Evolutionary conservation across 2,329 filamentous ascomycete genomes (phyloP), one percentile per base, ranked within the genome.

Genomic region (Verticillium dahliae): DNA sequence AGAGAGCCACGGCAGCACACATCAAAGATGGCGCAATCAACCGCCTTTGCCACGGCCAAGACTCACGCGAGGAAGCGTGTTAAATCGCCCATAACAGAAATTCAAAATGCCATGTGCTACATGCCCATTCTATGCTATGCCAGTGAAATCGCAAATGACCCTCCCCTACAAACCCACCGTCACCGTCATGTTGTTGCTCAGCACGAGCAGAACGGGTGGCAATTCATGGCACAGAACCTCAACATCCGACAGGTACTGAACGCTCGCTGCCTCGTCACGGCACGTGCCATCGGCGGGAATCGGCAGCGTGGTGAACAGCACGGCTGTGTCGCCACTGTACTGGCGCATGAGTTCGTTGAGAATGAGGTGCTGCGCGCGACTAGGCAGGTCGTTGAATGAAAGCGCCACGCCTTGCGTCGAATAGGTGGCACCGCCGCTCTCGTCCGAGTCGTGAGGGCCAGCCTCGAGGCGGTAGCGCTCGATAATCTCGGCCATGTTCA

Each of bases 171-270:
- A 74, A 71, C 87, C 90, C 69, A 90, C 90, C 6, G 90, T 96
- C 56, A 96, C 91, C 15, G 91, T 96, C 89, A 96, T 92, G 69
- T 88, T 92, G 74, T 96, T 96, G 74, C 90, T 92, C 74, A 96
- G 83, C 45, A 96, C 90, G 72, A 96, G 77, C 68, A 96, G 73
- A 56, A 87, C 85, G 1, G 92, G 91, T 34, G 91, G 91, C 64
- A 94, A 76, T 11, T 85, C 89, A 68, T 89, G 85, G 72, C 90
- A 94, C 62, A 96, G 75, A 2, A 95, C 84, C 73, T 95, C 90
- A 63, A 94, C 79, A 73, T 92, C 89, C 58, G 85, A 88, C 57
- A 96, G 78, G 73, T 95, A 96, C 64, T 84, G 83, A 62, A 91
- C 77, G 67, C 90, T 91, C 18, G 89, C 86, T 50, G 79, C 78